Evolutionary conservation across 2,329 filamentous ascomycete genomes (phyloP).

Genomic region (Teratosphaeria epicoccoides): DNA sequence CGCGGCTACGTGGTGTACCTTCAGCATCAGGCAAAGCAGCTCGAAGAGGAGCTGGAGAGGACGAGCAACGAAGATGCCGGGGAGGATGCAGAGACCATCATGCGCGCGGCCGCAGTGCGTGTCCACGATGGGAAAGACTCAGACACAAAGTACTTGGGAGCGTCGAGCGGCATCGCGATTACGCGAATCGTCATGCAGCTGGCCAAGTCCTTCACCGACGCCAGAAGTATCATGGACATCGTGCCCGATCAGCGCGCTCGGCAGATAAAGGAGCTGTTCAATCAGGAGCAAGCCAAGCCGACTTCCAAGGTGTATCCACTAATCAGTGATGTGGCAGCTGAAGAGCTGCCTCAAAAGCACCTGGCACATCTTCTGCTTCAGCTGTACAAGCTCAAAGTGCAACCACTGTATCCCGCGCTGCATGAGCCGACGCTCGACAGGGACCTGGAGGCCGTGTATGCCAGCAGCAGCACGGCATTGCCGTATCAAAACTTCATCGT

Average conservation of each 20-base stretch:
- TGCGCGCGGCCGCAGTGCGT: conserved; percentile 76
- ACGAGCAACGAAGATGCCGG: conserved; percentile 67
- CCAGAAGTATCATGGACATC: conserved; percentile 83
- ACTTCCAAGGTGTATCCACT: conserved; percentile 79
- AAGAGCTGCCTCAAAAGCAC: conserved; percentile 59
- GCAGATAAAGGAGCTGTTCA: conserved; percentile 57
- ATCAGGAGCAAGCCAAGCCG: conserved; percentile 54
- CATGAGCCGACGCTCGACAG: conserved; percentile 70
- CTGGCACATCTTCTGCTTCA: conserved; percentile 71
- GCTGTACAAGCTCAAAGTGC: conserved; percentile 79
- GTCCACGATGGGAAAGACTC: conserved; percentile 79
- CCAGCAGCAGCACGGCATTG: conserved; percentile 53
- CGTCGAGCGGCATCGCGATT: conserved; percentile 92
- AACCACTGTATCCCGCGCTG: conserved; percentile 76
- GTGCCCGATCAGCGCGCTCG: conserved; percentile 64
- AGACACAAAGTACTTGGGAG: conserved; percentile 81
- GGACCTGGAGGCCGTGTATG: conserved; percentile 72
- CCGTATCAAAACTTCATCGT: conserved; percentile 80
- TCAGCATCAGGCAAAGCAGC: conserved; percentile 70
- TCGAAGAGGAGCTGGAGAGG: conserved; percentile 72
- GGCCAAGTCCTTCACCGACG: conserved; percentile 85
- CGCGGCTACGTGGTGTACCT: conserved; percentile 87
- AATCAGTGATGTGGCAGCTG: conserved; percentile 73
- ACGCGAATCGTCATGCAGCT: conserved; percentile 92
- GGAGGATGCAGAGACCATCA: conserved; percentile 68